Conservation (phyloP, 176 grass and related monocot genomes). For the Carex pumila region DNA sequence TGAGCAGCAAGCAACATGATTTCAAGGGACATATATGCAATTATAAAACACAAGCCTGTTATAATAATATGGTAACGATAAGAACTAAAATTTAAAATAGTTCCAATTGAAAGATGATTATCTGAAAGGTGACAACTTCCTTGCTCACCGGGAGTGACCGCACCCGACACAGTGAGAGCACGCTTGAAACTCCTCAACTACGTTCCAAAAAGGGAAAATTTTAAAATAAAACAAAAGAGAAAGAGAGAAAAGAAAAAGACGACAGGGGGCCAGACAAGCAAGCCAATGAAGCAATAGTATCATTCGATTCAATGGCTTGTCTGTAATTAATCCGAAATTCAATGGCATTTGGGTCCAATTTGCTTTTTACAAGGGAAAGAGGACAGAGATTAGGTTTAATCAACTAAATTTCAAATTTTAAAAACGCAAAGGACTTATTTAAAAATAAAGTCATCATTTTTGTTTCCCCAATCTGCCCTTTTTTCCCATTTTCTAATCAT, state of each 20-base stretch:
- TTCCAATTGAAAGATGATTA: neutral
- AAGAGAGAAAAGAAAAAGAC: slow-evolving; percentile 4
- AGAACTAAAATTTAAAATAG: neutral
- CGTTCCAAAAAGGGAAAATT: slow-evolving; percentile 17
- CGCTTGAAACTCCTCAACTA: slow-evolving; percentile 19
- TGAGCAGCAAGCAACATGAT: neutral
- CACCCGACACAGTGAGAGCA: slow-evolving; percentile 18
- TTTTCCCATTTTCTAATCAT: slow-evolving; percentile 14
- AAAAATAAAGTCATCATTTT: slow-evolving; percentile 23
- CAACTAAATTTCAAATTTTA: slow-evolving; percentile 3
- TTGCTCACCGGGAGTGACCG: slow-evolving; percentile 5
- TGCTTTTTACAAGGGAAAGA: slow-evolving; percentile 10
- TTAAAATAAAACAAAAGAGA: slow-evolving; percentile 21
- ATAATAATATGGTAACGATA: neutral
- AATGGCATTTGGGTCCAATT: neutral
- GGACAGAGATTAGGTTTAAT: slow-evolving; percentile 22
- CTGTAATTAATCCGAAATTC: neutral
- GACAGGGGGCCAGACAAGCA: neutral
- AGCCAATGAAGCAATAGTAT: slow-evolving; percentile 4
- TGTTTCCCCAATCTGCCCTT: slow-evolving; percentile 17
- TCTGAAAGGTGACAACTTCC: neutral
- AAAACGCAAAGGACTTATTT: neutral
- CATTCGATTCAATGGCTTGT: neutral
- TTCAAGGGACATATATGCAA: neutral
- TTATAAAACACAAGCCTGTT: neutral